Evolutionary conservation across 2,329 filamentous ascomycete genomes (phyloP), one percentile per base, ranked within the genome.

Genomic region (Claviceps monticola): DNA sequence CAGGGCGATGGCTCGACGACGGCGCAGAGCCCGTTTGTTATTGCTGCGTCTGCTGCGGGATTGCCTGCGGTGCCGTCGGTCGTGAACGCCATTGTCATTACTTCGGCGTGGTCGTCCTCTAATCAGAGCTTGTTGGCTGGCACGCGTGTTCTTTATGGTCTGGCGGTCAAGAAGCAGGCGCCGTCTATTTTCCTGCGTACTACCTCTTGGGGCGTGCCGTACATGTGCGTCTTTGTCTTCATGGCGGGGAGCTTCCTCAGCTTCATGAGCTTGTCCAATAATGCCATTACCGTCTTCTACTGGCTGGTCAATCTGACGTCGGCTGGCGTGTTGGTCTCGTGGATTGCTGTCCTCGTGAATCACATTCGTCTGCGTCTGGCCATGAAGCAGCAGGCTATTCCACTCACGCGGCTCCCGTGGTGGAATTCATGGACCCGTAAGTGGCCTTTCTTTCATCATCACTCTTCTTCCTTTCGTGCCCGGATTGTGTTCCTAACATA

Each of bases 41-140:
- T 89, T 56, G 86, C 84, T 17, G 80, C 83, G 39, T 73, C 76
- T 11, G 75, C 79, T 34, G 85, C 84, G 2, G 80, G 82, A 0
- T 82, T 89, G 53, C 73, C 71, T 4, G 82, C 75, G 6, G 75
- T 89, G 4, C 82, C 84, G 0, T 80, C 79, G 5, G 77, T 90
- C 51, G 82, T 90, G 66, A 91, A 91, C 63, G 85, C 84, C 38
- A 73, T 89, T 26, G 82, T 90, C 58, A 74, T 89, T 57, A 86
- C 82, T 0, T 83, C 79, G 2, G 83, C 82, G 1, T 79, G 76
- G 72, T 80, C 76, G 1, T 75, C 77, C 9, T 77, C 74, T 16
- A 81, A 80, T 58, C 75, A 77, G 0, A 78, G 77, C 67, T 69
- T 79, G 49, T 84, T 85, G 62, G 80, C 79, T 1, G 81, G 83